A percentile compares a stretch with the other conserved stretches of the same genome.
These are phyloP conservation scores for Fraxinus dipetala DNA, from an alignment of 305 asterid species.

Conservation along the genomic window DNA sequence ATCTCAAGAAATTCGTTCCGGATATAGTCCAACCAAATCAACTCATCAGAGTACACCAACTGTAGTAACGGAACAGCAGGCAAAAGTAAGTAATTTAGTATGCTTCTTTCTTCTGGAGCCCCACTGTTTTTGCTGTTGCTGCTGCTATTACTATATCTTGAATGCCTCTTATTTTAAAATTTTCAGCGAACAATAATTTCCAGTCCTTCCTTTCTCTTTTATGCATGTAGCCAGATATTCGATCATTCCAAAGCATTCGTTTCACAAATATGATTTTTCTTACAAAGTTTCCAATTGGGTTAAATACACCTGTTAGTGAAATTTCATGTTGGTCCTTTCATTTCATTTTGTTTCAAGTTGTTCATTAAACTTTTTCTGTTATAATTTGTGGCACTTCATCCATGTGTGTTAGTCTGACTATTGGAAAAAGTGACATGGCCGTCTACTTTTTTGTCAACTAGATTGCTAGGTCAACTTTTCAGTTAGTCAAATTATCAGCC, in stretches of 20 bases:
- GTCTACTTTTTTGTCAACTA: not conserved
- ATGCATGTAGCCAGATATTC: not conserved
- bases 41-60: constrained; percentile 37
- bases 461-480: not conserved
- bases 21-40: constrained; percentile 34
- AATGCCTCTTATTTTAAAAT: not conserved
- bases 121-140: not conserved
- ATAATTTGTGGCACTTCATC: not conserved
- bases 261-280: not conserved
- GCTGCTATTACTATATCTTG: not conserved
- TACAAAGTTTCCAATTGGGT: not conserved
- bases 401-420: not conserved
- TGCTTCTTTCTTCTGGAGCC: not conserved
- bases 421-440: not conserved
- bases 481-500: not conserved
- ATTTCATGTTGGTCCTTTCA: not conserved
- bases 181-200: not conserved
- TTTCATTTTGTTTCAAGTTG: not conserved
- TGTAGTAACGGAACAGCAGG: constrained; percentile 30
- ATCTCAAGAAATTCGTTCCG: constrained; percentile 32
- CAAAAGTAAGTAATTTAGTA: constrained; percentile 32
- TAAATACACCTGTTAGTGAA: not conserved
- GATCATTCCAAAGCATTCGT: not conserved
- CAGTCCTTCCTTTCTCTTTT: not conserved
- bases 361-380: not conserved